Base-by-base conservation (phyloP, 1,284 basidiomycete genomes). In the Malassezia pachydermatis region DNA sequence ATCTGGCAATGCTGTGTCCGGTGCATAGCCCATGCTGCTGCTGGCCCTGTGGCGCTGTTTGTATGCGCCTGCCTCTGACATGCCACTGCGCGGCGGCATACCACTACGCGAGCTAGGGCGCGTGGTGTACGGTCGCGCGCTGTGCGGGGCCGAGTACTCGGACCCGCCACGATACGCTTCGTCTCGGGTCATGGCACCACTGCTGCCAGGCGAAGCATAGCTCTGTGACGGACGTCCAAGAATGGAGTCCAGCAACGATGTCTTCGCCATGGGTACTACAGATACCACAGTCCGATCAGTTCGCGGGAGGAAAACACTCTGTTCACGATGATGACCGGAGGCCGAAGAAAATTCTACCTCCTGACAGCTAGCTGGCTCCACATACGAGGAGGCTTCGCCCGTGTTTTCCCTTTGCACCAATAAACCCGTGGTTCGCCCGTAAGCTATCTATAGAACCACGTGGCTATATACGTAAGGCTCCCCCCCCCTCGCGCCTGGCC, bases 201-300 rank as follows among this genome's bases (percentile, higher is more conserved):
- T 16, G n/a, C 30, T 24, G n/a, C 11, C 9, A 2, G 19, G 13
- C 9, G 30, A 25, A 25, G 59, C 53, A 36, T 70, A 70, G 30
- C 48, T 60, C 52, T 70, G 67, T 3, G 67, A 67, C 32, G 67
- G 67, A 43, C 67, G 60, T 25, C 68, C 65, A 23, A 70, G 62
- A 47, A 70, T 69, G 29, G 53, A 51, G 40, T 67, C 65, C 51
- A 70, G 51, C 42, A 70, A 60, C 39, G 62, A 63, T 27, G 54
- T 41, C 46, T 58, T 58, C 7, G 62, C 38, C 67, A 70, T 70
- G n/a, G n/a, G n/a, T n/a, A n/a, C n/a, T n/a, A n/a, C n/a, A n/a
- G n/a, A n/a, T n/a, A n/a, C n/a, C n/a, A n/a, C n/a, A n/a, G n/a
- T n/a, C n/a, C n/a, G n/a, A n/a, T n/a, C n/a, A n/a, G n/a, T n/a